A percentile compares a stretch with the other conserved stretches of the same genome.
Conservation (phyloP, 2,329 filamentous ascomycete species). For the Fusarium sarcochroum region DNA sequence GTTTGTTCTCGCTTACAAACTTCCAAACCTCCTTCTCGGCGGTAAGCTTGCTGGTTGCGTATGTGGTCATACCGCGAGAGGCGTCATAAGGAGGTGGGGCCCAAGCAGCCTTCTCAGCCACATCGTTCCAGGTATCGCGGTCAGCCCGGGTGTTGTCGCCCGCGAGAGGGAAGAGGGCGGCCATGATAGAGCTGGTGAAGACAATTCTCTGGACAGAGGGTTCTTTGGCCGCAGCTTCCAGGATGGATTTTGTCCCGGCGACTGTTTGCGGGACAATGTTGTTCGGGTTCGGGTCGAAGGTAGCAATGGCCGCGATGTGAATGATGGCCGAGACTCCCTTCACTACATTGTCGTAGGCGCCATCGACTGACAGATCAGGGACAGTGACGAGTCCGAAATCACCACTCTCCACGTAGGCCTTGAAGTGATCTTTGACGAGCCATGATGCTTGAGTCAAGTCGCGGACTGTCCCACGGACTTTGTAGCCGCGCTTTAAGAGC, state of each 20-base stretch:
- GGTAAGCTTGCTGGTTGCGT: constrained; percentile 51
- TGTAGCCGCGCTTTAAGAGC: constrained; percentile 58
- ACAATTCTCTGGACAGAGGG: constrained; percentile 55
- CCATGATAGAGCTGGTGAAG: constrained; percentile 47
- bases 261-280: constrained; percentile 59
- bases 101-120: constrained; percentile 49
- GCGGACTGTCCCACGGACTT: constrained; percentile 62
- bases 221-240: constrained; percentile 58
- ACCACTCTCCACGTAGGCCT: constrained; percentile 45
- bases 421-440: constrained; percentile 53
- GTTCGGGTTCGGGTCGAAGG: constrained; percentile 57
- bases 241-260: constrained; percentile 53
- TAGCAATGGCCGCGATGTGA: constrained; percentile 61
- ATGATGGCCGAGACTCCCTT: constrained; percentile 58
- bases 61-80: constrained; percentile 36
- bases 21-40: constrained; percentile 52
- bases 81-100: constrained; percentile 47
- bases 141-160: constrained; percentile 28
- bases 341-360: constrained; percentile 53
- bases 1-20: constrained; percentile 46
- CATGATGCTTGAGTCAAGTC: constrained; percentile 51
- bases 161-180: constrained; percentile 1
- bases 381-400: constrained; percentile 57
- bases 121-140: constrained; percentile 52
- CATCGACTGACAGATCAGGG: constrained; percentile 53